Evolutionary conservation across 192 early-diverging fungal species (phyloP), one percentile per base, ranked within the genome.

Genomic region (Coemansia sp.): DNA sequence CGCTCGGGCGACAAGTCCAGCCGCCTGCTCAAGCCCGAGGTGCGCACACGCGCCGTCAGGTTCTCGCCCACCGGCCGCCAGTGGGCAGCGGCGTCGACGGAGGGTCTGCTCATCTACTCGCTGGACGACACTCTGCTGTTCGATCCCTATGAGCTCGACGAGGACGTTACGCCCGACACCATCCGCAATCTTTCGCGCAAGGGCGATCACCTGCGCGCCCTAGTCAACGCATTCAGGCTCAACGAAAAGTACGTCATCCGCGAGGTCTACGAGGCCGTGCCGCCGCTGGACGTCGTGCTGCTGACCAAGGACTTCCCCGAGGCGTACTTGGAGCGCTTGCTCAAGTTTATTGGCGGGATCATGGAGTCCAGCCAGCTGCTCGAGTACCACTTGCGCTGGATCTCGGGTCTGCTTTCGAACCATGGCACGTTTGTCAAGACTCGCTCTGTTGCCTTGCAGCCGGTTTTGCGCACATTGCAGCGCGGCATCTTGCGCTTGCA

Each of bases 71-170:
- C 94, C 0, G 95, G 95, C 20, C 86, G 94, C 32, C 88, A 94
- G 27, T 99, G 95, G 95, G 95, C 95, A 1, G 93, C 96, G 0
- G 96, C 96, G 8, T 90, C 96, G 14, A 98, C 96, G 6, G 95
- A 99, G 62, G 98, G 98, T 8, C 79, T 99, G 27, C 65, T 98
- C 59, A 89, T 99, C 47, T 99, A 98, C 83, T 93, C 95, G 15
- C 81, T 99, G 37, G 98, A 99, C 71, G 94, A 98, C 46, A 86
- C 86, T 2, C 82, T 98, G 22, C 64, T 92, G 58, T 99, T 99
- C 74, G 98, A 99, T 78, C 98, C 98, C 22, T 98, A 96, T 77
- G 96, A 99, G 82, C 88, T 99, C 5, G 97, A 98, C 68, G 88
- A 96, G 35, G 93, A 97, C 70, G 94, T 99, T 32, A 98, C 97